Evolutionary conservation across 805 yeast genomes (phyloP).

Genomic region (Scheffersomyces ergatensis): DNA sequence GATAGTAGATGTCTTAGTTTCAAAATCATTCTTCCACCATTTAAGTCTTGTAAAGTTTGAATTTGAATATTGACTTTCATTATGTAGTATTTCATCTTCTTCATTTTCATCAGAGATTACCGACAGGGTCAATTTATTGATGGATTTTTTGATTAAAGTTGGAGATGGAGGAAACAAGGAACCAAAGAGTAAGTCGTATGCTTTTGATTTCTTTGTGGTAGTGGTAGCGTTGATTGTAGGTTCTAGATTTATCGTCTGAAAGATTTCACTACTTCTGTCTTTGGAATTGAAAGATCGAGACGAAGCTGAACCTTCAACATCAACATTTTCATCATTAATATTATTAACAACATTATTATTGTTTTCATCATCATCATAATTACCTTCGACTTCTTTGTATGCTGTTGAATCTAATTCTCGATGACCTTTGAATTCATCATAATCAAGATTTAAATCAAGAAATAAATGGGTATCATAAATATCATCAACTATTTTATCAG

Average conservation of each 20-base stretch:
- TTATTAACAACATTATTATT: background rate
- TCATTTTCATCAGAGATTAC: background rate
- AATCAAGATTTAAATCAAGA: background rate
- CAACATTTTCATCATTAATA: background rate
- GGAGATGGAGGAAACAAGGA: slow-evolving; percentile 1
- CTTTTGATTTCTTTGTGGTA: background rate
- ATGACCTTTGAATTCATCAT: background rate
- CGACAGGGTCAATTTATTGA: background rate
- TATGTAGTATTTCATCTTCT: background rate
- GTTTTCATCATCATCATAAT: background rate
- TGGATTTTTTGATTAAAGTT: background rate
- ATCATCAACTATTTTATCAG: slow-evolving; percentile 5
- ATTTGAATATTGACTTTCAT: background rate
- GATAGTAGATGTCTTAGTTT: background rate
- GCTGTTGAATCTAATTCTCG: background rate
- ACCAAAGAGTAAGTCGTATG: background rate
- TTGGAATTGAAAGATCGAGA: background rate
- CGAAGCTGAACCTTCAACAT: background rate
- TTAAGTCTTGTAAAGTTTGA: background rate
- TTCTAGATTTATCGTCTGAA: background rate
- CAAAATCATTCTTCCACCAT: background rate
- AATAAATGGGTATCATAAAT: slow-evolving; percentile 3
- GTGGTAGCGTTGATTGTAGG: background rate
- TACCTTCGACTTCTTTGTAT: background rate
- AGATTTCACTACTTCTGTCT: background rate